Base-by-base conservation (phyloP, 2,329 filamentous ascomycete species). In the Colletotrichum echinochloae region DNA sequence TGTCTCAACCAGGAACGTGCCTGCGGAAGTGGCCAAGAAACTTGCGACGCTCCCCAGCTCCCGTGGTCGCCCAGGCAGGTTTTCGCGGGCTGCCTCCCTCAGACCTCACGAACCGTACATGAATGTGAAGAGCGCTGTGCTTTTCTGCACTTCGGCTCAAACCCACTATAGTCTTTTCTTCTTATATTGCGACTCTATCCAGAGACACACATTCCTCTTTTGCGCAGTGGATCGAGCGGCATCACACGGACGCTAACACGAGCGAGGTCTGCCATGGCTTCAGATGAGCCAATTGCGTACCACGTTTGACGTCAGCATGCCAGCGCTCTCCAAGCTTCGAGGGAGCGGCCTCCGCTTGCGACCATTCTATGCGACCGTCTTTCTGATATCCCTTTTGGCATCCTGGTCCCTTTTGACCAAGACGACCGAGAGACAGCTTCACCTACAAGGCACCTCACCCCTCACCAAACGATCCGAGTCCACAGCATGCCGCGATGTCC, bases 401-500 rank as follows among this genome's bases (percentile, higher is more conserved):
- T 79, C 82, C 39, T 85, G 83, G 72, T 83, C 85, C 7, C 79
- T 85, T 66, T 75, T 87, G 60, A 56, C 72, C 28, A 71, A 68
- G 39, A 30, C 56, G 2, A 63, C 68, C n/a, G 64, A 71, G 48
- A 55, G 68, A n/a, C 68, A 37, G 18, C 51, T 68, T 44, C 70
- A 69, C 5, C 71, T 71, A 35, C 39, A 70, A 26, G 60, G 65
- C 64, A 65, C 73, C 16, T 73, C 73, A 33, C 66, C 79, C 61
- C 71, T 77, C 67, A 74, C 74, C 71, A 76, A 79, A 68, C 75
- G 73, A 60, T 70, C 30, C 74, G 77, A 57, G 73, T 75, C 54
- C 76, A 77, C 57, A 74, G 83, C 95, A 84, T 99, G 96, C 79
- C 91, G 91, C 70, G 83, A 93, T 41, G 94, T 99, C 65, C 94